phyloP scores from a whole-genome alignment of 2,329 filamentous ascomycete genomes.

The Alternaria gansuensis region DNA sequence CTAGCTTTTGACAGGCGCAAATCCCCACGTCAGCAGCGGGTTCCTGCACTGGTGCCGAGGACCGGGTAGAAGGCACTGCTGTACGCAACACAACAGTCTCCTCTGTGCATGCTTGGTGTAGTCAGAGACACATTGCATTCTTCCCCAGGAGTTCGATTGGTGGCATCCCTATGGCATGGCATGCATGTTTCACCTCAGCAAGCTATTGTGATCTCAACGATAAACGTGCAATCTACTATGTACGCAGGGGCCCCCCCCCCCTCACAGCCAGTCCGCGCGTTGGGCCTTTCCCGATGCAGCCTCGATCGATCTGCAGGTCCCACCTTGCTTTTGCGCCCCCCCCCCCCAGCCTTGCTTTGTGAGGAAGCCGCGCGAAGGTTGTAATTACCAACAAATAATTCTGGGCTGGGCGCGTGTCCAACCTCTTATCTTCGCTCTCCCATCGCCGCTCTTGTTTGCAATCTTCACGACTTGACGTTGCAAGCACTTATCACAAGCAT shows the following conservation, averaged over 20 bases:
- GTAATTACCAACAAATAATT: constrained; percentile 30
- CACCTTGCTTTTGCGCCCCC: constrained; percentile 20
- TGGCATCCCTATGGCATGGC: constrained; percentile 1
- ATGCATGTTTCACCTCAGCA: constrained; percentile 1
- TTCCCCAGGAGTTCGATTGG: constrained; percentile 4
- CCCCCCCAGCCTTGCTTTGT: constrained; percentile 23
- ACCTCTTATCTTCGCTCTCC: constrained; percentile 13
- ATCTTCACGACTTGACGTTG: constrained; percentile 8
- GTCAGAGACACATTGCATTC: not conserved
- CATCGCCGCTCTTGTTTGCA: not conserved
- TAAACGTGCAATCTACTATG: constrained; percentile 20
- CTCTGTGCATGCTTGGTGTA: not conserved
- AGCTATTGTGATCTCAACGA: constrained; percentile 9
- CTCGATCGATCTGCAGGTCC: constrained; percentile 26
- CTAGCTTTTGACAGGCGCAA: constrained; percentile 4
- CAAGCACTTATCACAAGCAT: constrained; percentile 1
- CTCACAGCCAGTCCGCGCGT: constrained; percentile 14
- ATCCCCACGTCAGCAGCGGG: constrained; percentile 5
- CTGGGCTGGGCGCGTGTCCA: constrained; percentile 10
- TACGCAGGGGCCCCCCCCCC: constrained; percentile 10
- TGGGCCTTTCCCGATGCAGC: constrained; percentile 17
- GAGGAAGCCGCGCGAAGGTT: constrained; percentile 17
- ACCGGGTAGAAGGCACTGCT: not conserved
- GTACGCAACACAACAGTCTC: not conserved
- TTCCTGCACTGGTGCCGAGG: constrained; percentile 14